Evolutionary conservation across 768 basidiomycete genomes (phyloP), one percentile per base, ranked within the genome.

Genomic region (Pleurotus platypus): DNA sequence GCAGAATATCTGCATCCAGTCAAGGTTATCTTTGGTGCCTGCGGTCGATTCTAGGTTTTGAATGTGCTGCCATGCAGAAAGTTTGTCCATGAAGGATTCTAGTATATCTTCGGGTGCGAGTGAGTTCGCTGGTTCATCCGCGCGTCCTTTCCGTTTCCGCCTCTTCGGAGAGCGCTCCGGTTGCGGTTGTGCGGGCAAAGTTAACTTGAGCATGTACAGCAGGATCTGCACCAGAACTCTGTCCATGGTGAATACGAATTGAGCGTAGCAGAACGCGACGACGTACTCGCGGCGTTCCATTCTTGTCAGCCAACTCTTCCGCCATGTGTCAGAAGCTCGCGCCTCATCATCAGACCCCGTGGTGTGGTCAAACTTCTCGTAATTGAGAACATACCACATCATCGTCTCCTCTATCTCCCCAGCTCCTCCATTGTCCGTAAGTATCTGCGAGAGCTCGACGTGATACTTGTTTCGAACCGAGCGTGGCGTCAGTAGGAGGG

Each of bases 151-250:
- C 13, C 62, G 58, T 62, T 75, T 77, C 43, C 70, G 57, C 57
- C 70, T 62, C 58, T 67, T 69, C 2, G 62, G 63, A 8, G 71
- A 67, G n/a, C 65, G 62, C 16, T 66, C 68, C 5, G 69, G 65
- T 6, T 67, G 67, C 0, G 75, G 63, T 9, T 72, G 72, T 1
- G 80, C 79, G 8, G 85, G 83, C 6, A 90, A 72, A 8, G 85
- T 84, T 2, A 91, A 72, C 51, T 85, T 83, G 38, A 87, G 74
- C 58, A 87, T 67, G 61, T 89, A 82, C 1, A 93, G 73, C 1
- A 92, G 73, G 47, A 91, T 86, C 67, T 92, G 90, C 18, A 92
- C 81, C 68, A 85, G 83, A 6, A 86, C 81, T 69, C 90, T 92
- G 60, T 5, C 27, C 42, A 12, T 18, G 35, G 2, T 18, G 39